Percentiles rank a stretch among this genome's conserved stretches.
These are phyloP conservation scores for Millerago galiae DNA, from an alignment of 805 yeast genomes.

Conservation along the genomic window DNA sequence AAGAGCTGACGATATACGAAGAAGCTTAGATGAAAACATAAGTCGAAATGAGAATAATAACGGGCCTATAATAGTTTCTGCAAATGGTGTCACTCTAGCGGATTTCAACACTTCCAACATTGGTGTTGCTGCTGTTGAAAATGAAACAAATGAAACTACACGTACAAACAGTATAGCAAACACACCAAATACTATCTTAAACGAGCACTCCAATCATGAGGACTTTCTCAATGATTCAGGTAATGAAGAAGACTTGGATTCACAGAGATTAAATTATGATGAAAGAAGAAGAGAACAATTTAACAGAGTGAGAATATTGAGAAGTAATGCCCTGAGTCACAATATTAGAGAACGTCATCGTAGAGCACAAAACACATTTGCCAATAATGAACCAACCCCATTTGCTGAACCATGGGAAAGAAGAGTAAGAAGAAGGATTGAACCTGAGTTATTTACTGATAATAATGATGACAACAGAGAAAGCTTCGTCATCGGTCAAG, in stretches of 20 bases:
- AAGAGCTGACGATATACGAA: slow-evolving; percentile 3
- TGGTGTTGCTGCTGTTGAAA: too few relatives aligned
- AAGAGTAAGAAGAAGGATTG: background rate
- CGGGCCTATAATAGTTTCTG: background rate
- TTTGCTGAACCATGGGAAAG: background rate
- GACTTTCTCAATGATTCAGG: too few relatives aligned
- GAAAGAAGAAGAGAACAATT: background rate
- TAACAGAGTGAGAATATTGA: background rate
- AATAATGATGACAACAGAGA: background rate
- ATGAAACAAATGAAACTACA: too few relatives aligned
- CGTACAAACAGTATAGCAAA: too few relatives aligned
- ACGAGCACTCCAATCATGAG: too few relatives aligned
- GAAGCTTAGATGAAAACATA: background rate
- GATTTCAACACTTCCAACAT: too few relatives aligned
- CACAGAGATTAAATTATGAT: background rate
- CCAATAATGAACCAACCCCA: background rate
- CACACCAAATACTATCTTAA: too few relatives aligned
- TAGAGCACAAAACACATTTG: background rate
- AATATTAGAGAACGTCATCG: background rate
- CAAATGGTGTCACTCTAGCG: too few relatives aligned
- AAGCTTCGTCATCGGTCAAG: slow-evolving; percentile 4
- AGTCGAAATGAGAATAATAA: background rate
- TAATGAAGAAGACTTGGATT: background rate
- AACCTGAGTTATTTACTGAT: background rate
- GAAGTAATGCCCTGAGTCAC: background rate